Conservation (phyloP, 106 monocot species). For the Dendrobium catenatum region DNA sequence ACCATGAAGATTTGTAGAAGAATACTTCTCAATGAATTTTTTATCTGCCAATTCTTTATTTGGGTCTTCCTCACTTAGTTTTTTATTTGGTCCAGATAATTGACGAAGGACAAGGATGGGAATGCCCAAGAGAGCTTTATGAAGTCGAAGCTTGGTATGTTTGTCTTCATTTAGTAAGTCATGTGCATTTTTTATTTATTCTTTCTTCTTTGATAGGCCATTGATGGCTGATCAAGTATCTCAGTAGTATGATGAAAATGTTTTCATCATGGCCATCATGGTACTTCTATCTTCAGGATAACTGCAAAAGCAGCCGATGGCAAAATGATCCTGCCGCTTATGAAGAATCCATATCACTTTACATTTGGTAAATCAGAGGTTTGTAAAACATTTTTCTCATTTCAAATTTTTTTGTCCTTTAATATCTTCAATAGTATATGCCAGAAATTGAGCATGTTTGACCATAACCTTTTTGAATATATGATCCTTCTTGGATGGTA, state of each 20-base stretch:
- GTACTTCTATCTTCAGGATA: conserved; percentile 47
- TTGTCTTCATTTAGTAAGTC: not conserved
- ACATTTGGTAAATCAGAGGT: conserved; percentile 97
- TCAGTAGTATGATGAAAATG: not conserved
- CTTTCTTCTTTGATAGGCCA: not conserved
- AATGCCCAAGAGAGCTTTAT: conserved; percentile 92
- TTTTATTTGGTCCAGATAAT: conserved; percentile 34
- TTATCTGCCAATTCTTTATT: not conserved
- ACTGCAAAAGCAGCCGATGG: conserved; percentile 55
- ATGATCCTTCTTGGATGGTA: not conserved
- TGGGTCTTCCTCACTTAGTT: not conserved
- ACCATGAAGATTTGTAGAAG: conserved; percentile 4
- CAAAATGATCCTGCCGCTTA: conserved; percentile 35
- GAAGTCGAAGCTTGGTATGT: conserved; percentile 80
- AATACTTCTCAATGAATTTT: not conserved
- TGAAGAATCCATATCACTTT: conserved; percentile 57
- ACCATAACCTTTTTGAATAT: not conserved
- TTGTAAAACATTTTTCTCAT: conserved; percentile 15
- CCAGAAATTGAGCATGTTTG: not conserved
- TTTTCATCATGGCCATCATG: not conserved
- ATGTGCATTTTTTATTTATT: not conserved
- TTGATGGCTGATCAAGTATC: conserved; percentile 2
- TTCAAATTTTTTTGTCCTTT: conserved; percentile 6
- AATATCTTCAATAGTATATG: not conserved
- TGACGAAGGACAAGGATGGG: conserved; percentile 95